Percentiles rank a stretch among this genome's conserved stretches.
phyloP scores from a whole-genome alignment of 805 yeast genomes.

The Blastobotrys attinorum region DNA sequence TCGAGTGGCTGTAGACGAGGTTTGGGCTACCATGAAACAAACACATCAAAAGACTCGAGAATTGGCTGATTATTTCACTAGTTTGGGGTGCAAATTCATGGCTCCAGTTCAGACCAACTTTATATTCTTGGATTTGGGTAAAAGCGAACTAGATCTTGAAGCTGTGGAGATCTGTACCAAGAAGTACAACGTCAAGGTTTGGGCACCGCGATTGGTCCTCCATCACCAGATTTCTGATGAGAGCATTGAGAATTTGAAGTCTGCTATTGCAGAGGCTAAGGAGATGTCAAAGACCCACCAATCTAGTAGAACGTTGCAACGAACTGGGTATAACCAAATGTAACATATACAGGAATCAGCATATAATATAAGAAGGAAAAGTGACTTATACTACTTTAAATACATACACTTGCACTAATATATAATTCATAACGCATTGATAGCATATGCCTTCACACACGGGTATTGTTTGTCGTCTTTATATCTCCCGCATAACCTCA shows the following conservation, averaged over 20 bases:
- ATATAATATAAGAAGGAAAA: too few species aligned
- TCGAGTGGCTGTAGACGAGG: conserved; percentile 63
- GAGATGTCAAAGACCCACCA: not conserved
- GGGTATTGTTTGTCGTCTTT: too few species aligned
- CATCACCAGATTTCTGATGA: conserved; percentile 58
- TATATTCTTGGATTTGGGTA: conserved; percentile 54
- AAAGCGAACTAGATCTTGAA: conserved; percentile 48
- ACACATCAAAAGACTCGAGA: conserved; percentile 48
- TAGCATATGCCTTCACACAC: too few species aligned
- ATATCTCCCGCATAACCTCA: too few species aligned
- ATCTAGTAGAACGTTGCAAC: not conserved
- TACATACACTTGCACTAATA: too few species aligned
- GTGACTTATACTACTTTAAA: too few species aligned
- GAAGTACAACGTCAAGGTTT: conserved; percentile 53
- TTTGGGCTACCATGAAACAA: conserved; percentile 46
- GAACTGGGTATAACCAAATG: conserved; percentile 2
- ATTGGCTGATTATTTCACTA: conserved; percentile 31
- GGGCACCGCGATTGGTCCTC: conserved; percentile 74
- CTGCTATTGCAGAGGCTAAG: conserved; percentile 2
- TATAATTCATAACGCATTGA: too few species aligned
- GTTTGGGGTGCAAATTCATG: conserved; percentile 48
- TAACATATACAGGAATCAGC: too few species aligned
- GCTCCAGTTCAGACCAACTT: conserved; percentile 81
- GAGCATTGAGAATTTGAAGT: conserved; percentile 36
- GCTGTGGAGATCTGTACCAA: conserved; percentile 46